Conservation (phyloP, 257 asterid genomes). For the Nicotiana sylvestris region DNA sequence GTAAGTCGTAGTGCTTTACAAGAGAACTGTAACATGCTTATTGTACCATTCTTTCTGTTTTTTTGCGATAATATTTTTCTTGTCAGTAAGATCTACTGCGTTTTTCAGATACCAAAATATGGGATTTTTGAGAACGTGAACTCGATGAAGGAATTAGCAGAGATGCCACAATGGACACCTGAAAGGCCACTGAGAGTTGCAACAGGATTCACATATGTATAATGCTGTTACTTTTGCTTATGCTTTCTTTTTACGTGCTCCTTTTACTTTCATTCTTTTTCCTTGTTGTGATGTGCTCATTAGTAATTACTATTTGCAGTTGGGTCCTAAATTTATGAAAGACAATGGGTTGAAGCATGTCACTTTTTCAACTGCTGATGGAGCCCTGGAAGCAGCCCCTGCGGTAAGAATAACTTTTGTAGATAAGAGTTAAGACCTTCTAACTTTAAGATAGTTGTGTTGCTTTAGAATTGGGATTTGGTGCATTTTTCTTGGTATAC, state of each 20-base stretch:
- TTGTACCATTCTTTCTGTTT: background rate
- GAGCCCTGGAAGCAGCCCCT: constrained; percentile 99
- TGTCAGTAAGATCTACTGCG: constrained; percentile 3
- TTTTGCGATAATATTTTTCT: constrained; percentile 9
- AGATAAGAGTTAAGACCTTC: background rate
- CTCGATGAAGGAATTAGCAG: constrained; percentile 76
- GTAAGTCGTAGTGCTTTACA: constrained; percentile 37
- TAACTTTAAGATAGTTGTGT: background rate
- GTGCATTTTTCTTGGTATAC: background rate
- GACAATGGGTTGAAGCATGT: constrained; percentile 75
- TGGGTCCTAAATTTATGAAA: constrained; percentile 86
- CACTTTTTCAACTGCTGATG: constrained; percentile 90
- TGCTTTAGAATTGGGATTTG: background rate
- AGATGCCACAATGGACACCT: constrained; percentile 95
- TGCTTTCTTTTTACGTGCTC: background rate
- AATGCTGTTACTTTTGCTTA: constrained; percentile 14
- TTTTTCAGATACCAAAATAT: constrained; percentile 81
- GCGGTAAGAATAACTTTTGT: background rate
- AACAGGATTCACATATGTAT: constrained; percentile 91
- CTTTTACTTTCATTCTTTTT: background rate
- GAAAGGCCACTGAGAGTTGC: constrained; percentile 95
- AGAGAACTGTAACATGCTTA: background rate
- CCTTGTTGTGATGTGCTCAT: background rate
- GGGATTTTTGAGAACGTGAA: constrained; percentile 92
- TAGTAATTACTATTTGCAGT: constrained; percentile 39